phyloP scores from a whole-genome alignment of 495 filamentous ascomycete species.

The Endocarpon pusillum region DNA sequence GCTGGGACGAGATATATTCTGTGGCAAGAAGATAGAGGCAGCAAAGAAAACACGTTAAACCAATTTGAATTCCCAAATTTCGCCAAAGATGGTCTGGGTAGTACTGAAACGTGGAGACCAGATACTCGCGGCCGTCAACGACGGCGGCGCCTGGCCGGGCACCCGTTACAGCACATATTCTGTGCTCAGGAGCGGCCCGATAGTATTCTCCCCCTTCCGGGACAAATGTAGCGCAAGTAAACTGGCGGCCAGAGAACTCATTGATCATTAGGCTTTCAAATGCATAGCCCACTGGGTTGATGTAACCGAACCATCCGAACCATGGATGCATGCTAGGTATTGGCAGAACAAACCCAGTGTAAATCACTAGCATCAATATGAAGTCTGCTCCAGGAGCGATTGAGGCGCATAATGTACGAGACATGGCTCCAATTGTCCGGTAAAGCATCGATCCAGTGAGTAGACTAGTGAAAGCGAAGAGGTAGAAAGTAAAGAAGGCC shows the following conservation, averaged over 20 bases:
- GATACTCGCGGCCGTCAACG: conserved; percentile 51
- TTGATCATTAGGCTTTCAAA: conserved; percentile 37
- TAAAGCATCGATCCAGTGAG: conserved; percentile 3
- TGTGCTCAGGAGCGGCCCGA: neutral
- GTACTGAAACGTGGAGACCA: conserved; percentile 47
- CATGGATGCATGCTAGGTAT: conserved; percentile 18
- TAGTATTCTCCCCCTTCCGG: neutral
- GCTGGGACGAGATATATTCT: conserved; percentile 24
- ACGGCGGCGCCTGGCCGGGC: conserved; percentile 34
- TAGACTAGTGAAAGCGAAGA: neutral
- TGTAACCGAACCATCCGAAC: conserved; percentile 40
- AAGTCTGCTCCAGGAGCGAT: conserved; percentile 5
- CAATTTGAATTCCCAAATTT: neutral
- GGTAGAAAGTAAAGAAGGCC: neutral
- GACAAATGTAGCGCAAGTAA: conserved; percentile 23
- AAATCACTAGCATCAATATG: conserved; percentile 3
- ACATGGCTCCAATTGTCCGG: conserved; percentile 3
- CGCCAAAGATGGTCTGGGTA: conserved; percentile 50
- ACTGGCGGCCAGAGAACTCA: conserved; percentile 24
- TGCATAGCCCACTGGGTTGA: conserved; percentile 36
- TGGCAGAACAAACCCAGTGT: conserved; percentile 3
- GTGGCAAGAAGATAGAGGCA: neutral
- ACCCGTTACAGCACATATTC: conserved; percentile 41
- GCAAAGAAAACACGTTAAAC: neutral
- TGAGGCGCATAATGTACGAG: neutral